Base-by-base conservation (phyloP, 352 stramenopile species). In the Phytophthora pluvialis region DNA sequence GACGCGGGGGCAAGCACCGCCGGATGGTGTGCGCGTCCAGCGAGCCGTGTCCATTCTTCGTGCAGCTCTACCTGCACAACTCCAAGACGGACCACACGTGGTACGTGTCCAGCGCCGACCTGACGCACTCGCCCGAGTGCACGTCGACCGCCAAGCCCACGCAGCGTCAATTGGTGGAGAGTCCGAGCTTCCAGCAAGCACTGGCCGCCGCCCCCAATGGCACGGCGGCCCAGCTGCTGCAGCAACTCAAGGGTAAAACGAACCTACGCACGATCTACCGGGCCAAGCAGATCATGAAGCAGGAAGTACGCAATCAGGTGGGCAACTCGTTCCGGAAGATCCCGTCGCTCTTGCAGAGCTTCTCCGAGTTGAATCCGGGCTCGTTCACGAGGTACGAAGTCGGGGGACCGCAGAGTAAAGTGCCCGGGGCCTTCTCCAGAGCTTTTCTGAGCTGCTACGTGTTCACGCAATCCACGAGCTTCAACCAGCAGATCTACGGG, bases 41-140 rank as follows among this genome's bases (percentile, higher is more conserved):
- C n/a, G 39, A 55, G 12, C 36, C 60, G 5, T 90, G 81, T 28
- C 69, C 77, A 28, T 90, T 90, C 70, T 87, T 85, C 69, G 81
- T 90, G 64, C 78, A 88, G 52, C 65, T 88, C 21, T 88, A 88
- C 57, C 66, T 82, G 60, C 78, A 82, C 48, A 82, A 83, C 55
- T 83, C 76, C 61, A 78, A 80, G 62, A 70, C 67, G 11, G 70
- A 87, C 63, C 59, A 72, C 36, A 74, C 69, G 3, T 90, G 81
- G 81, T 90, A 90, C 65, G 70, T 90, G 15, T 90, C 81, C 28
- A 84, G 75, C 6, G 52, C 78, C 11, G 47, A 88, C 9, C 49
- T 84, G 29, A 60, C 32, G 11, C 81, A 90, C 59, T 67, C 67
- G n/a, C 29, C 46, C 10, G 54, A 67, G 13, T 90, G 81, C 49